Conservation (phyloP, 192 early-diverging fungal genomes). For the Dimargaris cristalligena region DNA sequence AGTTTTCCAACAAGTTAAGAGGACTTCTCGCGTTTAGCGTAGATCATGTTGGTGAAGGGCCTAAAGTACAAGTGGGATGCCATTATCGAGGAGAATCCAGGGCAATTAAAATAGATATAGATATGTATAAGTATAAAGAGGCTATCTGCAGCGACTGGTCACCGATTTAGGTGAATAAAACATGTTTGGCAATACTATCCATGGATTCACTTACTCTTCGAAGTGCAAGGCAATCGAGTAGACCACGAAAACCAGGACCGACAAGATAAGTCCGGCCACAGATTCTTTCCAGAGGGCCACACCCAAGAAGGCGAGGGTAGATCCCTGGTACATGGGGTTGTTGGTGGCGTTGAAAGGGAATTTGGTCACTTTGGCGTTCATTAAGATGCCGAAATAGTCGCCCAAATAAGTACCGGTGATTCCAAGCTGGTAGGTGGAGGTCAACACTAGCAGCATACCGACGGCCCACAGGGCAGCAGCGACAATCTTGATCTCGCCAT, state of each 20-base stretch:
- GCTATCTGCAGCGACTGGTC: not conserved
- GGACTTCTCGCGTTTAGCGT: conserved; percentile 35
- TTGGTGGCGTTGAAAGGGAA: conserved; percentile 86
- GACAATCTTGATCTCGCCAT: conserved; percentile 23
- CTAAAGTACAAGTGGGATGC: no score
- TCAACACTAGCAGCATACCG: conserved; percentile 61
- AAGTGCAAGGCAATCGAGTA: conserved; percentile 58
- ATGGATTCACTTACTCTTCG: conserved; percentile 46
- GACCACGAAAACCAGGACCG: conserved; percentile 50
- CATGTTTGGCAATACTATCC: not conserved
- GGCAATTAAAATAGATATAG: no score
- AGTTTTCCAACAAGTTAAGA: no score
- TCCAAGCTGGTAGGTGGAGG: conserved; percentile 73
- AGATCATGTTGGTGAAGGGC: conserved; percentile 70
- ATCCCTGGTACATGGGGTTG: conserved; percentile 93
- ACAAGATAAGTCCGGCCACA: conserved; percentile 54
- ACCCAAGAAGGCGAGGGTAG: conserved; percentile 69
- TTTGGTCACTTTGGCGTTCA: conserved; percentile 65
- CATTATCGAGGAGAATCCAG: no score
- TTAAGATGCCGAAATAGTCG: conserved; percentile 89
- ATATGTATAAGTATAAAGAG: not conserved
- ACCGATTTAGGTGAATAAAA: not conserved
- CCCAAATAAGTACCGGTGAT: conserved; percentile 86
- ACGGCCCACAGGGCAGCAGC: conserved; percentile 31
- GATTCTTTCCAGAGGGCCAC: conserved; percentile 58